Conservation (phyloP, 2,329 filamentous ascomycete species). For the Tolypocladium tundrense region DNA sequence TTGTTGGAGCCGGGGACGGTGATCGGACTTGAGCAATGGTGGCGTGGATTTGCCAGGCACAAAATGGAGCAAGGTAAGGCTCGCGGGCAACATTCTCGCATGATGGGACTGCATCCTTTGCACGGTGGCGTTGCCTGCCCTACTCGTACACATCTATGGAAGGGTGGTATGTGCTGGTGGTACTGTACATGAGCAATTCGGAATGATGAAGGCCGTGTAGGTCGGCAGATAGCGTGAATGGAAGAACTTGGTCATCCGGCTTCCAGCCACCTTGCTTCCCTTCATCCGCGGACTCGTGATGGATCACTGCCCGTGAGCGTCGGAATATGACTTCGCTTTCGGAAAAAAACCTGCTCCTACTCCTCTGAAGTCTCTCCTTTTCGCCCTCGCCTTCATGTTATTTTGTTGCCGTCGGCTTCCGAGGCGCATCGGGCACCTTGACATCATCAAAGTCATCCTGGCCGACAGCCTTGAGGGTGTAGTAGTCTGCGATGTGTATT, state of each 20-base stretch:
- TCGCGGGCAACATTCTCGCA: background rate
- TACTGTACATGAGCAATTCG: background rate
- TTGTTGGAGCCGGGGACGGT: background rate
- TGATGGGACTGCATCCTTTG: background rate
- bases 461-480: constrained; percentile 71
- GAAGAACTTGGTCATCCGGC: background rate
- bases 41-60: background rate
- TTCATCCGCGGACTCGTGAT: background rate
- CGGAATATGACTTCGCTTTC: background rate
- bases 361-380: background rate
- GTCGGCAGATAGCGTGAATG: background rate
- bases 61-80: background rate
- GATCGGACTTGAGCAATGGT: background rate
- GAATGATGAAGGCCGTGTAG: background rate
- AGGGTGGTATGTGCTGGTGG: background rate
- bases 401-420: constrained; percentile 27
- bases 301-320: background rate
- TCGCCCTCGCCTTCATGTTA: background rate
- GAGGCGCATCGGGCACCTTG: constrained; percentile 68
- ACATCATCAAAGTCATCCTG: constrained; percentile 98
- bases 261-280: background rate
- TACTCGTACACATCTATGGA: background rate
- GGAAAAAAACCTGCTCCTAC: background rate
- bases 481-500: constrained; percentile 33
- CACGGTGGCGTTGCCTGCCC: background rate